Conservation (phyloP, 352 stramenopile genomes). For the Thalassiosira livingstoniorum region DNA sequence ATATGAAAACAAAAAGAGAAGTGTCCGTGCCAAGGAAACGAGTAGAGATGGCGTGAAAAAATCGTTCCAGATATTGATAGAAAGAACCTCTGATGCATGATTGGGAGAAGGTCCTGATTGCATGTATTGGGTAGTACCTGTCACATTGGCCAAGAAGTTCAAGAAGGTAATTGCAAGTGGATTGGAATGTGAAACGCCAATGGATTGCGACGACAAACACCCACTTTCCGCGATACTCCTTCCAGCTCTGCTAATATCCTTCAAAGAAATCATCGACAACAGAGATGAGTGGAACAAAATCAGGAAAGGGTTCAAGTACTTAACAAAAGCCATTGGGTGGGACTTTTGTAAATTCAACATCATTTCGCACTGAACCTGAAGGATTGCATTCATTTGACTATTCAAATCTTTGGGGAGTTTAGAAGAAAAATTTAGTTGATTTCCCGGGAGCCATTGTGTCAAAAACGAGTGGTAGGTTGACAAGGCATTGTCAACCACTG, state of each 20-base stretch:
- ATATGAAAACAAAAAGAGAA: conserved; percentile 46
- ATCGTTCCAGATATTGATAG: conserved; percentile 7
- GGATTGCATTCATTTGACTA: conserved; percentile 28
- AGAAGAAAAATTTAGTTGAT: not conserved
- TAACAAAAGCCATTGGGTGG: conserved; percentile 33
- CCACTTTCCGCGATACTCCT: not conserved
- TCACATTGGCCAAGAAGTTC: conserved; percentile 46
- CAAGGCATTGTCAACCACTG: conserved; percentile 35
- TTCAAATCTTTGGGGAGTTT: not conserved
- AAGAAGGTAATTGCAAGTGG: conserved; percentile 35
- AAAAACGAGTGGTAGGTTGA: conserved; percentile 39
- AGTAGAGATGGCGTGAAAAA: conserved; percentile 45
- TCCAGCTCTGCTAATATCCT: not conserved
- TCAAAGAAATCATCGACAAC: conserved; percentile 14
- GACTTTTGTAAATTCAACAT: conserved; percentile 50
- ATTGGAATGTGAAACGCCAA: not conserved
- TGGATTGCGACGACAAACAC: not conserved
- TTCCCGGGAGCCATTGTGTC: conserved; percentile 32
- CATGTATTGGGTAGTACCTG: conserved; percentile 19
- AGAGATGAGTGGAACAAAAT: conserved; percentile 47
- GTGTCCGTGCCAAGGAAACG: conserved; percentile 10
- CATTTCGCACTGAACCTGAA: conserved; percentile 43
- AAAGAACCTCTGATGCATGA: conserved; percentile 1
- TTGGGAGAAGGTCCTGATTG: not conserved
- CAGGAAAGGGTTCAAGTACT: conserved; percentile 47